Evolutionary conservation across 129 eudicot genomes (phyloP).

Genomic region (Centaurea solstitialis): DNA sequence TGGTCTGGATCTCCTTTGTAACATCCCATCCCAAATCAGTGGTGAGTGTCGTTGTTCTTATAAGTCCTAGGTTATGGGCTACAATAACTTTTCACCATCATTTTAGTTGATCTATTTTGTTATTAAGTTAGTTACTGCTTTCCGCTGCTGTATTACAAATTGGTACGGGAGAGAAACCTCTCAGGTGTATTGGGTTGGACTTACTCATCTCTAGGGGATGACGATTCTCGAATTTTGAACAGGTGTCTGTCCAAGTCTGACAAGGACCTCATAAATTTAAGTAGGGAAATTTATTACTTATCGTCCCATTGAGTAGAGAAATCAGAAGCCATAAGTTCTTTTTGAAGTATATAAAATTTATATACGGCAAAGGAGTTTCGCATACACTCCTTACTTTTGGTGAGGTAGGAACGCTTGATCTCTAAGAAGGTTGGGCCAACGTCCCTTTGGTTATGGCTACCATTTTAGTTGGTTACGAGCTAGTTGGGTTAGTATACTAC

Average conservation of each 20-base stretch:
- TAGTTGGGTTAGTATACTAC: background rate
- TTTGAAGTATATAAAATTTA: background rate
- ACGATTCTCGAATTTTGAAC: background rate
- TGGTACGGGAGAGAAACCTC: background rate
- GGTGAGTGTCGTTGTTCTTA: background rate
- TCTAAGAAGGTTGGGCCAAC: background rate
- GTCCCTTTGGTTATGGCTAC: background rate
- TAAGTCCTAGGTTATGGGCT: background rate
- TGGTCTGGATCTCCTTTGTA: background rate
- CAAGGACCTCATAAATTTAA: background rate
- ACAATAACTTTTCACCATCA: background rate
- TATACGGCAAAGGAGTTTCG: background rate
- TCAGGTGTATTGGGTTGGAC: background rate
- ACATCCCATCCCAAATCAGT: background rate
- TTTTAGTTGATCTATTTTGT: background rate
- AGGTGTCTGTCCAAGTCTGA: background rate
- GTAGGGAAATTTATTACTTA: background rate
- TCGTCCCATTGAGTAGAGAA: background rate
- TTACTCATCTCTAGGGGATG: background rate
- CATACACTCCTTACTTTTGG: background rate
- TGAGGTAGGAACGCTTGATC: background rate
- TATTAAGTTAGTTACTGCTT: background rate
- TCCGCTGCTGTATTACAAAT: background rate
- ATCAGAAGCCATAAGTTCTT: background rate
- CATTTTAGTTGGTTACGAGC: background rate